Percentiles rank a stretch among this genome's conserved stretches.
Conservation (phyloP, 1,284 basidiomycete genomes). For the Phellinidium pouzarii region DNA sequence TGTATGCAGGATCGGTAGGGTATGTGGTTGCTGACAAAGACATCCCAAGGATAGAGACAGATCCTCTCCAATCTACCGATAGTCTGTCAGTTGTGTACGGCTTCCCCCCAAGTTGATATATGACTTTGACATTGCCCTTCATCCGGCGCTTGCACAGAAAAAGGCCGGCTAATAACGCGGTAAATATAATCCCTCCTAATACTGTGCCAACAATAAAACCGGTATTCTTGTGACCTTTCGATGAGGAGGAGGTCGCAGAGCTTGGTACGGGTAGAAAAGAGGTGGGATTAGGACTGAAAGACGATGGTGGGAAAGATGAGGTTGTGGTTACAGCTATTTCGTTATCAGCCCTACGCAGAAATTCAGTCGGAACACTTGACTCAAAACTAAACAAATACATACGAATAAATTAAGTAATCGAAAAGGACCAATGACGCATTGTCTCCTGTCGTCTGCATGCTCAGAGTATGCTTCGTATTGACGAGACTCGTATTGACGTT, state of each 20-base stretch:
- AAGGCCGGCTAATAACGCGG: neutral
- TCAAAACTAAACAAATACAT: neutral
- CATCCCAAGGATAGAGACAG: no score
- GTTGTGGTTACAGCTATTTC: neutral
- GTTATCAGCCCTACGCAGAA: neutral
- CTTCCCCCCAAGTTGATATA: neutral
- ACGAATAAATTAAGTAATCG: constrained; percentile 12
- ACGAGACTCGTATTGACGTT: neutral
- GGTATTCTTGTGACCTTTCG: neutral
- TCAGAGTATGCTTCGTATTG: constrained; percentile 4
- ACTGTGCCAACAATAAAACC: neutral
- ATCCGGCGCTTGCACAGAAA: neutral
- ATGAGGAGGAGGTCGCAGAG: neutral
- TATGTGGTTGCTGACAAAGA: no score
- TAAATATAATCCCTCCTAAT: neutral
- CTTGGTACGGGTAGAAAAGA: no score
- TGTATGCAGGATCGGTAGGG: no score
- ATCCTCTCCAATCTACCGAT: no score
- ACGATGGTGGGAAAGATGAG: neutral
- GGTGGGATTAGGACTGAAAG: neutral
- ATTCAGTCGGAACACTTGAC: neutral
- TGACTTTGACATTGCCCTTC: neutral
- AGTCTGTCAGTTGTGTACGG: neutral
- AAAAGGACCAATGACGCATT: constrained; percentile 3
- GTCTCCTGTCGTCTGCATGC: constrained; percentile 2